phyloP scores from a whole-genome alignment of 2,329 filamentous ascomycete species.

The Alternaria novae-zelandiae region DNA sequence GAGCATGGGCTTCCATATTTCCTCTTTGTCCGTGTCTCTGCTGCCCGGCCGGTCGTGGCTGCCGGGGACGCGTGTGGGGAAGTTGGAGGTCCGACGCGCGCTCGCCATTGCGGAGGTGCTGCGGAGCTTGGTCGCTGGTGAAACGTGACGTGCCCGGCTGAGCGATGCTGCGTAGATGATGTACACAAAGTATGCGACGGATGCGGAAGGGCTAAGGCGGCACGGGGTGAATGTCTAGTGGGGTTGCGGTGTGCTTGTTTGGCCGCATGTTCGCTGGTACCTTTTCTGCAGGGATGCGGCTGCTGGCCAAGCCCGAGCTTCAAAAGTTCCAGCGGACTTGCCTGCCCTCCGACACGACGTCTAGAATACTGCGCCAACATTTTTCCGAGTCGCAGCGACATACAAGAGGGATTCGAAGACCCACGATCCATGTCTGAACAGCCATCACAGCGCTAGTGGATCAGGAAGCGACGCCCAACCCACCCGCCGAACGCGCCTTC shows the following conservation, averaged over 20 bases:
- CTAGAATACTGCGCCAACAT: background rate
- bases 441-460: background rate
- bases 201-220: slow-evolving; percentile 16
- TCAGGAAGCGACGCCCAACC: background rate
- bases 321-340: slow-evolving; percentile 21
- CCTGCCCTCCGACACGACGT: background rate
- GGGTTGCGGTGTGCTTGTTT: slow-evolving; percentile 29
- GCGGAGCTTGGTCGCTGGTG: slow-evolving; percentile 22
- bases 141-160: background rate
- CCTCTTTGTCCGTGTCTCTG: slow-evolving; percentile 75
- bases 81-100: slow-evolving; percentile 40
- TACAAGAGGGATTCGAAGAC: background rate
- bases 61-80: slow-evolving; percentile 32
- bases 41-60: slow-evolving; percentile 48
- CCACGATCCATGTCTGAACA: background rate
- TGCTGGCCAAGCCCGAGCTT: slow-evolving; percentile 40
- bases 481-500: slow-evolving; percentile 9
- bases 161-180: background rate
- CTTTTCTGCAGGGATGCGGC: slow-evolving; percentile 39
- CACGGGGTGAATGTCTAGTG: slow-evolving; percentile 19
- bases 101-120: slow-evolving; percentile 44
- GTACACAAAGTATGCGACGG: background rate
- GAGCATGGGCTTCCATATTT: slow-evolving; percentile 94
- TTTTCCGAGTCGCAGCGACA: background rate
- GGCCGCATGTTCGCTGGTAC: slow-evolving; percentile 28